A percentile compares a stretch with the other conserved stretches of the same genome.
phyloP scores from a whole-genome alignment of 306 rosid genomes.

The Vigna hirtella region DNA sequence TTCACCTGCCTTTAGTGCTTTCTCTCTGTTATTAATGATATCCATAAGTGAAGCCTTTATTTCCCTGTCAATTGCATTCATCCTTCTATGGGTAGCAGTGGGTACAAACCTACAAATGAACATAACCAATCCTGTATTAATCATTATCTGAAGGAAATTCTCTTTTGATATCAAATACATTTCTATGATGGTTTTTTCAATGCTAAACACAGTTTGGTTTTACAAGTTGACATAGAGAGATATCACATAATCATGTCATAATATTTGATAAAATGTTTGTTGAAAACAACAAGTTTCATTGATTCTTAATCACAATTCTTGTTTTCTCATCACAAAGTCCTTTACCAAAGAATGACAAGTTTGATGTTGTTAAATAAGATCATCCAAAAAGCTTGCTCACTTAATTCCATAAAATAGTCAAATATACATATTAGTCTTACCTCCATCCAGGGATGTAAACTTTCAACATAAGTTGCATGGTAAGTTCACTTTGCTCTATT shows the following conservation, averaged over 20 bases:
- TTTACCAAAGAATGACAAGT: background rate
- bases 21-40: conserved; percentile 49
- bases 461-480: background rate
- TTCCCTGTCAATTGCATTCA: conserved; percentile 41
- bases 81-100: conserved; percentile 40
- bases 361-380: background rate
- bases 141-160: background rate
- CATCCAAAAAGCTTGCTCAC: background rate
- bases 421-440: conserved; percentile 30
- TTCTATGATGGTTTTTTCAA: background rate
- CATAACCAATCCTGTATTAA: background rate
- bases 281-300: background rate
- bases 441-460: conserved; percentile 63
- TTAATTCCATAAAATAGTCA: background rate
- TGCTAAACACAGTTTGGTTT: background rate
- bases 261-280: background rate
- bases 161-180: background rate
- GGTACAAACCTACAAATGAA: conserved; percentile 53
- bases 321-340: background rate
- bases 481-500: conserved; percentile 38
- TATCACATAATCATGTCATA: background rate
- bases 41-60: conserved; percentile 33
- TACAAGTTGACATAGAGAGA: background rate
- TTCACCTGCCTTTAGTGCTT: conserved; percentile 45
- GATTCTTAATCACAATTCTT: background rate